Base-by-base conservation (phyloP, 306 rosid species). In the Coriaria nepalensis region DNA sequence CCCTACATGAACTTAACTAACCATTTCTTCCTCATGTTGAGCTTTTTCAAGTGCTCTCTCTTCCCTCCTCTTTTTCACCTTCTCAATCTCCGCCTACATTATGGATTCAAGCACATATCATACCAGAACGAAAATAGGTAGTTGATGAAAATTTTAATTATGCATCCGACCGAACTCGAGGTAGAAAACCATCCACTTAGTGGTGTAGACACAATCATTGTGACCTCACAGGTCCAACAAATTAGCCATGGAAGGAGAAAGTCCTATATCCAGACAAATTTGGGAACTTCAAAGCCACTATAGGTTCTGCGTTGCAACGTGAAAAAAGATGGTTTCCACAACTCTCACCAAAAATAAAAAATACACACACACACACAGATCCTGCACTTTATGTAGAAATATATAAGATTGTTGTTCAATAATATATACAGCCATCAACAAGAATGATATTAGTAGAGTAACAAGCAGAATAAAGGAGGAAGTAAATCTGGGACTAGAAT, bases 31-130 rank as follows among this genome's bases (percentile, higher is more conserved):
- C 66, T 90, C 98, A 9, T 72, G 95, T 9, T 63, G 95, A 49
- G 98, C 98, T 52, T 85, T 90, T 70, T 85, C 98, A 67, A 82
- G 78, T 39, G 98, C 96, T 63, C 98, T 79, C 69, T 85, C 98
- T 69, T 90, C 98, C 68, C 98, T 82, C 74, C 98, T 82, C 77
- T 82, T 90, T 67, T 90, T 90, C 72, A 90, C 95, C 56, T 90
- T 90, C 55, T 85, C 98, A 47, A 90, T 75, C 77, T 90, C 94
- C 5, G 94, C 96, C 98, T 90, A 73, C 74, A 75, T 56, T 57
- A 61, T 41, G 59, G 65, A 56, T 57, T 47, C 15, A 59, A 32
- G 55, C 5, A 11, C 29, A 20, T 20, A 33, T 60, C 48, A 10
- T 53, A 46, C 11, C 40, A 33, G 14, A 37, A 41, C 11, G 11